Base-by-base conservation (phyloP, 2,329 filamentous ascomycete genomes). In the Thelonectria rubi region DNA sequence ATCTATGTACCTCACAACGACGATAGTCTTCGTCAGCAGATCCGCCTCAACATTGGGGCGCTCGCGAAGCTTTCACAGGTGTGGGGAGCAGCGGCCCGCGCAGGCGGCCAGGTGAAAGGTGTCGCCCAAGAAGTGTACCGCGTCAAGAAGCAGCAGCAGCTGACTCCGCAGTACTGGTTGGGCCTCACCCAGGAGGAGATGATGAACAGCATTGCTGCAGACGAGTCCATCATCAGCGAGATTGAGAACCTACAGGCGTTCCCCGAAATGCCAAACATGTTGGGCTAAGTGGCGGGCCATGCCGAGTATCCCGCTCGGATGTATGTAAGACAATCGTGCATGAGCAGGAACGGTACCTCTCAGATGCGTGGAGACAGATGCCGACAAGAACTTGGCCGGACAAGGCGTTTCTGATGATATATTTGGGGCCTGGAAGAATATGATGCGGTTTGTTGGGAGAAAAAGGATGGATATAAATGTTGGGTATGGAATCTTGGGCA, bases 51-150 rank as follows among this genome's bases (percentile, higher is more conserved):
- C 64, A 92, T 91, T 59, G 91, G 90, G 15, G 90, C 91, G 0
- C 82, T 95, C 42, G 89, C 89, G 69, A 83, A 87, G 40, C 80
- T 94, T 8, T 87, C 86, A 42, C 79, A 81, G 15, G 88, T 91
- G 3, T 95, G 92, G 92, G 85, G 86, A 37, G 88, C 93, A 34
- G 91, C 92, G 1, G 83, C 81, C 46, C 85, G 84, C 12, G 91
- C 92, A 2, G 84, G 90, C 62, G 84, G 83, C 4, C 91, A 95
- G 75, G 89, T 97, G 15, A 88, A 88, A 67, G 87, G 86, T 9
- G 91, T 95, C 17, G 91, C 92, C n/a, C 87, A 91, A 70, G 90
- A 93, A 68, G 89, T 94, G 51, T 89, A 86, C 74, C 81, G 79
- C 15, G 77, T 79, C 46, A 87, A 86, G 79, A 87, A 85, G 78